A percentile compares a stretch with the other conserved stretches of the same genome.
Conservation (phyloP, 2,329 filamentous ascomycete species). For the Talaromyces sp. region DNA sequence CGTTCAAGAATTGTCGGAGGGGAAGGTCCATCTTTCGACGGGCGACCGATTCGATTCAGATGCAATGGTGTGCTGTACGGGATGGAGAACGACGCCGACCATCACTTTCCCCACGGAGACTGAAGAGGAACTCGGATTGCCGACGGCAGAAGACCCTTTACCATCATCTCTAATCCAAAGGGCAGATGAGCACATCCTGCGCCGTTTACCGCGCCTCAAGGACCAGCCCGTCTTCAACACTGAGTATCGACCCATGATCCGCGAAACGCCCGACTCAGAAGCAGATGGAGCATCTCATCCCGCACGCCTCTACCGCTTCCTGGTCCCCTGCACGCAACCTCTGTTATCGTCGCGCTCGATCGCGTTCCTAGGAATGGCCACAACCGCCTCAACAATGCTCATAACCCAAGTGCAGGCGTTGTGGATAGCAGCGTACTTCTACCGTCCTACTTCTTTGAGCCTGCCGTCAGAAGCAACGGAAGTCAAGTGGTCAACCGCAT, state of each 20-base stretch:
- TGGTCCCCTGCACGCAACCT: constrained; percentile 42
- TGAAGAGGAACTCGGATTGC: constrained; percentile 10
- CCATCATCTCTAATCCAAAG: constrained; percentile 17
- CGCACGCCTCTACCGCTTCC: constrained; percentile 48
- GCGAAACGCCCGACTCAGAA: not conserved
- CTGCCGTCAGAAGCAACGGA: not conserved
- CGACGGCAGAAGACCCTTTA: constrained; percentile 10
- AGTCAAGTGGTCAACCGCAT: constrained; percentile 50
- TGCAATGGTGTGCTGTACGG: constrained; percentile 54
- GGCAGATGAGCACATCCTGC: constrained; percentile 20
- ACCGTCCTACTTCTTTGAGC: constrained; percentile 20
- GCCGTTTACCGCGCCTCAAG: constrained; percentile 14
- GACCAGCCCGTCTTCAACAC: constrained; percentile 15
- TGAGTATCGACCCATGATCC: not conserved
- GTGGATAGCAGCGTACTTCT: constrained; percentile 65
- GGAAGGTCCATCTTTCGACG: constrained; percentile 47
- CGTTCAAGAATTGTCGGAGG: constrained; percentile 47
- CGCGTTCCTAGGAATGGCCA: constrained; percentile 49
- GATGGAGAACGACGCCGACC: constrained; percentile 52
- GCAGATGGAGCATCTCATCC: constrained; percentile 31
- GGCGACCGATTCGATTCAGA: constrained; percentile 47
- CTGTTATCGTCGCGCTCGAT: constrained; percentile 39
- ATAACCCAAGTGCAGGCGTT: constrained; percentile 51
- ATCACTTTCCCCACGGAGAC: constrained; percentile 43
- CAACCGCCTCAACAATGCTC: constrained; percentile 45